Evolutionary conservation across 208 protist species (phyloP).

Genomic region (Porcisia hertigi): DNA sequence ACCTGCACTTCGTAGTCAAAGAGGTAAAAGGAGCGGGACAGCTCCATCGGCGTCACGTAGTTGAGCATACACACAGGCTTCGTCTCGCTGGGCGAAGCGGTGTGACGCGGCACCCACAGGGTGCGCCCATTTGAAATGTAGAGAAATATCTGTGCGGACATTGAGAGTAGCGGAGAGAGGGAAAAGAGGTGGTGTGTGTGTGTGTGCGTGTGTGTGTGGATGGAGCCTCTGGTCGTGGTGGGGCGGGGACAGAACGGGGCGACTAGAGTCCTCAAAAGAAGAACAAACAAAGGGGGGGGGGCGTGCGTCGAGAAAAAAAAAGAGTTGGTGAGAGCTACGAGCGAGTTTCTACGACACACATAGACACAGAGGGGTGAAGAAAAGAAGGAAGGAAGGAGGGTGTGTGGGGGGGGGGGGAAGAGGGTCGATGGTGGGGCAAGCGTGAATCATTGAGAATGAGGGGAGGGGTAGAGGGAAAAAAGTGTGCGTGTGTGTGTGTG

Average conservation of each 20-base stretch:
- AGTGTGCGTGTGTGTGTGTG: background rate
- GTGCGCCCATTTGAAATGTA: conserved; percentile 74
- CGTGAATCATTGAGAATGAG: too few species aligned
- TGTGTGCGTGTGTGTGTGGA: too few species aligned
- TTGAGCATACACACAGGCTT: conserved; percentile 70
- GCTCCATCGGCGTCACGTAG: conserved; percentile 70
- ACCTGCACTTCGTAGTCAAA: conserved; percentile 85
- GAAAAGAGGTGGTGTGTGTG: background rate
- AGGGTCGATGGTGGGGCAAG: background rate
- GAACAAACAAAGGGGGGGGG: conserved; percentile 13
- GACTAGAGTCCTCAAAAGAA: too few species aligned
- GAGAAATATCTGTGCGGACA: conserved; percentile 74
- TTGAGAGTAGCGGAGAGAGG: background rate
- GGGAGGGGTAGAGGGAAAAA: background rate
- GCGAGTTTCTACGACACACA: conserved; percentile 12
- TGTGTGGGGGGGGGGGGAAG: background rate
- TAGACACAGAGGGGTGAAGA: background rate
- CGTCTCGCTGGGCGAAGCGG: conserved; percentile 47
- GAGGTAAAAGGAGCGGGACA: conserved; percentile 82
- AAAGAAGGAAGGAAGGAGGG: background rate
- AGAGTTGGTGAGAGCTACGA: background rate
- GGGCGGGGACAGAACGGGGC: background rate
- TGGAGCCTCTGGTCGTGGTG: background rate
- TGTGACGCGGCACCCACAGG: conserved; percentile 86
- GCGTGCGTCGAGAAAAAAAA: conserved; percentile 26